Base-by-base conservation (phyloP, 257 asterid species). In the Scutellaria minor region DNA sequence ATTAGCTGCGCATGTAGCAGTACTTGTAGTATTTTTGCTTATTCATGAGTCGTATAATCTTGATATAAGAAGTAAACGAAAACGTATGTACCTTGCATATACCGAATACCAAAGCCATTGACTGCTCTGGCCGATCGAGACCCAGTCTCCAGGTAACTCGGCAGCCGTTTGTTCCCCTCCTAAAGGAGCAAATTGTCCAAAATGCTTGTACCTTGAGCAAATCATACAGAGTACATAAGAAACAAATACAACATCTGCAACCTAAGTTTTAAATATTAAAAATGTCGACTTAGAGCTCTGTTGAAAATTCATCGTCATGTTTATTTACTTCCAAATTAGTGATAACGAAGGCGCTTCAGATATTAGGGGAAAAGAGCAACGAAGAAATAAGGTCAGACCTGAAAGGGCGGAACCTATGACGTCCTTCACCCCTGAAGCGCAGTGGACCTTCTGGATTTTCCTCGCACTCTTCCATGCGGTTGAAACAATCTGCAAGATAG, bases 71-170 rank as follows among this genome's bases (percentile, higher is more conserved):
- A 41, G 48, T 31, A 2, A 46, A 45, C 9, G 18, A 18, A 64
- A 64, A 54, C 79, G 7, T 22, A 12, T 14, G n/a, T 35, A 93
- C 98, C 96, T 93, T 11, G 99, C 97, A 57, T 94, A 94, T 22
- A 94, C 92, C 58, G 99, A 94, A 75, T 94, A 91, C 99, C 99
- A 94, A 20, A 94, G 97, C 99, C 99, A 94, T 81, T 94, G 99
- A 54, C 79, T 48, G 83, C 99, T 91, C 20, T 78, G 89, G 45
- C 97, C 99, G 77, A 94, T 91, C 64, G 99, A 94, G 70, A 94
- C 89, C 97, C 99, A 94, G 81, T 94, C 97, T 81, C 99, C 97
- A 4, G 97, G 99, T 65, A 94, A 97, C 80, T 91, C 88, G 35
- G 99, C 99, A 42, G 98, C 99, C 7, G 99, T 89, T 72, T 94